These are phyloP conservation scores for Phylloporus sp. DNA, from an alignment of 768 basidiomycete species.

Conservation along the genomic window DNA sequence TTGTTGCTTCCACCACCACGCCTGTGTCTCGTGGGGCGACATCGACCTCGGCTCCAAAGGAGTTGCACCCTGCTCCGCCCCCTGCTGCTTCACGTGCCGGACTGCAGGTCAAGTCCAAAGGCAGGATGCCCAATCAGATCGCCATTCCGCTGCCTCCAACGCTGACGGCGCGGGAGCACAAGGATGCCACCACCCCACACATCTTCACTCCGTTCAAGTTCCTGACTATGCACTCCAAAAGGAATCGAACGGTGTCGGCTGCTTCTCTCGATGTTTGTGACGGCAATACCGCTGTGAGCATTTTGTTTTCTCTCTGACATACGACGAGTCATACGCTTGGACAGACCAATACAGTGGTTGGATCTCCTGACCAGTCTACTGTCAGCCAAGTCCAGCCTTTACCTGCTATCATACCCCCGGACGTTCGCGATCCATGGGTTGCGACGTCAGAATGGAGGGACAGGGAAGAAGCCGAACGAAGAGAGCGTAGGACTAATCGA, in stretches of 20 bases:
- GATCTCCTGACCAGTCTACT: conserved; percentile 69
- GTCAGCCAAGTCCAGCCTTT: conserved; percentile 52
- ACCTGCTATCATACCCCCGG: conserved; percentile 43
- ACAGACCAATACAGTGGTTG: conserved; percentile 66
- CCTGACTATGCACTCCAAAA: conserved; percentile 43
- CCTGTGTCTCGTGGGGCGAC: conserved; percentile 14
- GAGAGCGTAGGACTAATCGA: conserved; percentile 34
- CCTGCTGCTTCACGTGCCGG: conserved; percentile 3
- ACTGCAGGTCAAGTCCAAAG: conserved; percentile 15
- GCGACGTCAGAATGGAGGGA: conserved; percentile 73
- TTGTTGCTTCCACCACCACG: neutral
- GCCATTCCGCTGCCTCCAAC: conserved; percentile 33
- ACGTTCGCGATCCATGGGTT: conserved; percentile 54
- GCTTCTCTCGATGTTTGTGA: conserved; percentile 75
- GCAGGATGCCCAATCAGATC: conserved; percentile 18
- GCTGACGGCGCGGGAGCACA: conserved; percentile 31
- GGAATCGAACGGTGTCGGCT: conserved; percentile 63
- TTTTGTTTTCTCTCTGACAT: neutral
- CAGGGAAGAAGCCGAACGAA: conserved; percentile 49
- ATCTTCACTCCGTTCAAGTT: conserved; percentile 63
- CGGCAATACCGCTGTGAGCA: conserved; percentile 65
- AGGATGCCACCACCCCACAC: conserved; percentile 38
- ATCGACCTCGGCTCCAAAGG: conserved; percentile 16
- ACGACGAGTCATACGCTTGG: conserved; percentile 3
- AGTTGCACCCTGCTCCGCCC: conserved; percentile 3